phyloP scores from a whole-genome alignment of 345 rosid genomes.

The Dipteronia sinensis region DNA sequence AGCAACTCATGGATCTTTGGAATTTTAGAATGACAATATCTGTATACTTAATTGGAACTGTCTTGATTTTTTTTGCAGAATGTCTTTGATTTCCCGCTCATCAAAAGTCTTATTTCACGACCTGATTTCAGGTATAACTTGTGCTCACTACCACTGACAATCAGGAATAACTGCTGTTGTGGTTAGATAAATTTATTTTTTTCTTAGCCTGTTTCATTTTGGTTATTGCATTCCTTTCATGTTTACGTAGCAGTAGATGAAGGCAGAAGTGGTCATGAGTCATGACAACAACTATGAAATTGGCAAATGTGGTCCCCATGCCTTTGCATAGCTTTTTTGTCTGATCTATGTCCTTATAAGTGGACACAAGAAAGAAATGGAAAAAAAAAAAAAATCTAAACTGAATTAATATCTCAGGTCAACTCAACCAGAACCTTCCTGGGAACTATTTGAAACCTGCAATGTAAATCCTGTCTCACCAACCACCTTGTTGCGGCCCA shows the following conservation, averaged over 20 bases:
- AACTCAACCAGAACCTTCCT: not conserved
- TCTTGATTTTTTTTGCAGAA: slow-evolving; percentile 52
- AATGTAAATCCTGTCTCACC: not conserved
- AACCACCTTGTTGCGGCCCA: not conserved
- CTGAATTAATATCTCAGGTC: not conserved
- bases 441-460: not conserved
- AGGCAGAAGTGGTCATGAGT: not conserved
- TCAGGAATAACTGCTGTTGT: slow-evolving; percentile 5
- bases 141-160: slow-evolving; percentile 17
- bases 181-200: not conserved
- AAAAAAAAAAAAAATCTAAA: not conserved
- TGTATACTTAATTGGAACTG: slow-evolving; percentile 21
- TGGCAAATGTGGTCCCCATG: not conserved
- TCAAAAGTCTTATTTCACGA: slow-evolving; percentile 69
- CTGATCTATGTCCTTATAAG: not conserved
- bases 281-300: not conserved
- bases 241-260: not conserved
- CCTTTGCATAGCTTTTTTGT: not conserved
- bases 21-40: slow-evolving; percentile 15
- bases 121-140: slow-evolving; percentile 70
- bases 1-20: slow-evolving; percentile 14
- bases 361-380: too few relatives aligned
- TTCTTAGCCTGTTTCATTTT: not conserved
- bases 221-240: not conserved
- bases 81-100: slow-evolving; percentile 87